Evolutionary conservation across 176 grass and related monocot species (phyloP), one percentile per base, ranked within the genome.

Genomic region (Carex kokanica): DNA sequence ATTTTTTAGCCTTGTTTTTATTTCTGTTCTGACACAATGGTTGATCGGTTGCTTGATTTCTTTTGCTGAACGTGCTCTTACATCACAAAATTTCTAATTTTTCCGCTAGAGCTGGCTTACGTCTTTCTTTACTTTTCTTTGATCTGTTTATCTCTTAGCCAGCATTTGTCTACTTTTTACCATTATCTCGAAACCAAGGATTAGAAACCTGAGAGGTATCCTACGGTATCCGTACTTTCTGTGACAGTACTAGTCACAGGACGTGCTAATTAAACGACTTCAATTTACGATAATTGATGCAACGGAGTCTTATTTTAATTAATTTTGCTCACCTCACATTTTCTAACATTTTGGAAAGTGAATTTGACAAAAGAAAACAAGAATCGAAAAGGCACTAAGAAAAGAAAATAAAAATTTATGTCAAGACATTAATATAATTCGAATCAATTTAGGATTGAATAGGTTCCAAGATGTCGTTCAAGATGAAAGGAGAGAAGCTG

Each of bases 401-500:
- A 77, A 55, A 77, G 24, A 9, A 17, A 29, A 77, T 5, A 77
- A 55, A 53, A 17, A 9, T 55, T 55, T 25, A 15, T 31, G 6
- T 77, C 24, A 53, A 29, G 23, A 27, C 5, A 52, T 51, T 74
- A 74, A 74, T 74, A 53, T 25, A 3, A 53, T 74, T 47, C 47
- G 29, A 27, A 53, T 38, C 38, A 34, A 40, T 69, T 69, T 69
- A 2, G 31, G 32, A 75, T 25, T 54, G 10, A 41, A 27, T 64
- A 82, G 79, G 43, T 82, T 9, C 18, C 20, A 65, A 60, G 62
- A 82, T 82, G 79, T 82, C 79, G 21, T 82, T 82, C 62, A 82
- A 82, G 62, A 18, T 66, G 18, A 82, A 82, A 65, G 79, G 79
- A 36, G 85, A 90, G 78, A 94, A 90, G 87, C 13, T 85, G 2